Evolutionary conservation across 768 basidiomycete species (phyloP).

Genomic region (Trametes cubensis): DNA sequence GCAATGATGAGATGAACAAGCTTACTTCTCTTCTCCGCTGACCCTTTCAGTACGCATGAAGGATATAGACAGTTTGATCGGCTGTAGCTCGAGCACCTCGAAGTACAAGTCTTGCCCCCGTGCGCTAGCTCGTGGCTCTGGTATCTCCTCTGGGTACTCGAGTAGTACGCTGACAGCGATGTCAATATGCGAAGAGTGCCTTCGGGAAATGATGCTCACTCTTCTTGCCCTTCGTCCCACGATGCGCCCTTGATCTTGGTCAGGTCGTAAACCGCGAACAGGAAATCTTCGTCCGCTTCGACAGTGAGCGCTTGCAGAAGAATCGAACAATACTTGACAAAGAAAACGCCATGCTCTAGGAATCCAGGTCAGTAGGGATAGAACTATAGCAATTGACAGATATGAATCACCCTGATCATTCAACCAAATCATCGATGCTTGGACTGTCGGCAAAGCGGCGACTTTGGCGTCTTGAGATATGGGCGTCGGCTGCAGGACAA

Average conservation of each 20-base stretch:
- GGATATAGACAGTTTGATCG: constrained; percentile 87
- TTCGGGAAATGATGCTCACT: constrained; percentile 51
- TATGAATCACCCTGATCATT: constrained; percentile 81
- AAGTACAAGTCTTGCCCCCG: constrained; percentile 88
- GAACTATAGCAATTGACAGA: too few relatives aligned
- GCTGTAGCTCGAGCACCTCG: constrained; percentile 92
- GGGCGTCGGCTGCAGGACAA: constrained; percentile 92
- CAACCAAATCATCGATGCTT: constrained; percentile 84
- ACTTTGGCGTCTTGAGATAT: constrained; percentile 75
- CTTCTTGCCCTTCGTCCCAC: constrained; percentile 77
- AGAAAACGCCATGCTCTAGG: constrained; percentile 95
- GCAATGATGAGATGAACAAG: not conserved
- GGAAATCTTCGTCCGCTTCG: constrained; percentile 95
- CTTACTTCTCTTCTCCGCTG: constrained; percentile 91
- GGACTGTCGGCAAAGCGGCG: constrained; percentile 85
- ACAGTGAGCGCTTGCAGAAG: constrained; percentile 92
- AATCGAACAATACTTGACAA: constrained; percentile 95
- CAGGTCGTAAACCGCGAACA: constrained; percentile 91
- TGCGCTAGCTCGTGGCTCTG: constrained; percentile 66
- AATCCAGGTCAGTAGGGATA: not conserved
- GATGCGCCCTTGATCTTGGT: constrained; percentile 88
- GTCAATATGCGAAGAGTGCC: constrained; percentile 10
- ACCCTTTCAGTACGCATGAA: constrained; percentile 97
- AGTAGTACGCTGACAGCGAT: constrained; percentile 62
- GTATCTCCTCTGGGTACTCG: constrained; percentile 64